Conservation (phyloP, 371 early-diverging fungal genomes). For the Gilbertella persicaria region DNA sequence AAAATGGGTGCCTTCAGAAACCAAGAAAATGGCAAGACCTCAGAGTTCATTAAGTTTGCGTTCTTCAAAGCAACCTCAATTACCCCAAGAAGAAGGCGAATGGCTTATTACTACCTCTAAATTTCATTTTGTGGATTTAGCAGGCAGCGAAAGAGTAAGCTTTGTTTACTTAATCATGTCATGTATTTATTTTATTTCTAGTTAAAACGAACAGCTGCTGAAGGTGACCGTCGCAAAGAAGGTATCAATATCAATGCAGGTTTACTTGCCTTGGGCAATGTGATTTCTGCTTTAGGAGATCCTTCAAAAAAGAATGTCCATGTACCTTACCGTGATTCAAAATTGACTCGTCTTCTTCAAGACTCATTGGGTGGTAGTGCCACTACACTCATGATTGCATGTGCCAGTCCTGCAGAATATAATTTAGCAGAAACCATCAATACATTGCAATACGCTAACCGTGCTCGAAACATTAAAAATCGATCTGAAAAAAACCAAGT, state of each 20-base stretch:
- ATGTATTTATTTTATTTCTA: slow-evolving; percentile 21
- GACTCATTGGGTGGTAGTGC: slow-evolving; percentile 96
- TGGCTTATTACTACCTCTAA: slow-evolving; percentile 72
- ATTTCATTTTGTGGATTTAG: slow-evolving; percentile 99
- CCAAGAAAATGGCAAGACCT: slow-evolving; percentile 12
- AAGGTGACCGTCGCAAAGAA: slow-evolving; percentile 95
- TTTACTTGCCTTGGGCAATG: slow-evolving; percentile 97
- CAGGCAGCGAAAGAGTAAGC: slow-evolving; percentile 93
- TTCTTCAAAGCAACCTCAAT: slow-evolving; percentile 3
- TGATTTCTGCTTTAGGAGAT: slow-evolving; percentile 98
- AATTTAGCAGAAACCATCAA: slow-evolving; percentile 92
- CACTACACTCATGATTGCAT: slow-evolving; percentile 93
- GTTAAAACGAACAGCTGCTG: slow-evolving; percentile 93
- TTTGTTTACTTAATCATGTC: neutral
- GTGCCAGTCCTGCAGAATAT: slow-evolving; percentile 80
- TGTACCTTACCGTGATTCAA: slow-evolving; percentile 98
- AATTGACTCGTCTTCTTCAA: slow-evolving; percentile 97
- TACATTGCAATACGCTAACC: slow-evolving; percentile 91
- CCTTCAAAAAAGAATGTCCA: slow-evolving; percentile 66
- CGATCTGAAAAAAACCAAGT: slow-evolving; percentile 70
- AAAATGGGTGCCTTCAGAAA: slow-evolving; percentile 44
- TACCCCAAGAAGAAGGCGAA: slow-evolving; percentile 38
- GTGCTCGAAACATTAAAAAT: slow-evolving; percentile 90
- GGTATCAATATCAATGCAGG: slow-evolving; percentile 99
- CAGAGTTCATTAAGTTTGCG: slow-evolving; percentile 23